Conservation (phyloP, 1,284 basidiomycete species). For the Microbotryum lychnidis-dioicae region DNA sequence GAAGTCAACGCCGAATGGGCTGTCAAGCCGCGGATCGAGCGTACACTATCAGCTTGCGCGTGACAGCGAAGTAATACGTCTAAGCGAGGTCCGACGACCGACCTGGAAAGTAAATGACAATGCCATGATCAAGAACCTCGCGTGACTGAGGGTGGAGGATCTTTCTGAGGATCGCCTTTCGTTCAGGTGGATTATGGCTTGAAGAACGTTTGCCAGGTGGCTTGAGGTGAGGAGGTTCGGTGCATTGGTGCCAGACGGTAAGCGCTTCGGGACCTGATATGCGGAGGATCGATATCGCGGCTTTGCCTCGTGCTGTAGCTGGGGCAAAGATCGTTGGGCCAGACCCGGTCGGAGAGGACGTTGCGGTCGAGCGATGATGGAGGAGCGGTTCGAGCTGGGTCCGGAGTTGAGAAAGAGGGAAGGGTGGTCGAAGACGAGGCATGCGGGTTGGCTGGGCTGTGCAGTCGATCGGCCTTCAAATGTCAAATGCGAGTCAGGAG, state of each 20-base stretch:
- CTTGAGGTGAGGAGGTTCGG: constrained; percentile 35
- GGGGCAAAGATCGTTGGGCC: constrained; percentile 68
- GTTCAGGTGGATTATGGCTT: constrained; percentile 41
- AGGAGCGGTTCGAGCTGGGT: too few relatives aligned
- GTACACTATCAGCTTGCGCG: not conserved
- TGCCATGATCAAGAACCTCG: constrained; percentile 65
- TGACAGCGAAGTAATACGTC: not conserved
- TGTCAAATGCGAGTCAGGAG: too few relatives aligned
- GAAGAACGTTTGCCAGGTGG: not conserved
- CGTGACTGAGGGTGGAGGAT: constrained; percentile 56
- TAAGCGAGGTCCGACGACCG: constrained; percentile 23
- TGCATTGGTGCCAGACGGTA: constrained; percentile 54
- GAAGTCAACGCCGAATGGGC: constrained; percentile 56
- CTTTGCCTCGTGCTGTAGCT: constrained; percentile 72
- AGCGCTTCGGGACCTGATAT: constrained; percentile 65
- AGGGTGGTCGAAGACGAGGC: too few relatives aligned
- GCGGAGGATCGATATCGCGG: constrained; percentile 69
- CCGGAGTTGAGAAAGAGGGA: too few relatives aligned
- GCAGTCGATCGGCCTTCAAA: too few relatives aligned
- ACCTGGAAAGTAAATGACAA: constrained; percentile 75
- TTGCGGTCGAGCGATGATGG: too few relatives aligned
- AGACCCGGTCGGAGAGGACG: too few relatives aligned
- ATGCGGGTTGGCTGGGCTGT: too few relatives aligned
- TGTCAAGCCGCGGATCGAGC: not conserved
- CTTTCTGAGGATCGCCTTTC: constrained; percentile 61